Evolutionary conservation across 2,329 filamentous ascomycete genomes (phyloP), one percentile per base, ranked within the genome.

Genomic region (Scedosporium aurantiacum): DNA sequence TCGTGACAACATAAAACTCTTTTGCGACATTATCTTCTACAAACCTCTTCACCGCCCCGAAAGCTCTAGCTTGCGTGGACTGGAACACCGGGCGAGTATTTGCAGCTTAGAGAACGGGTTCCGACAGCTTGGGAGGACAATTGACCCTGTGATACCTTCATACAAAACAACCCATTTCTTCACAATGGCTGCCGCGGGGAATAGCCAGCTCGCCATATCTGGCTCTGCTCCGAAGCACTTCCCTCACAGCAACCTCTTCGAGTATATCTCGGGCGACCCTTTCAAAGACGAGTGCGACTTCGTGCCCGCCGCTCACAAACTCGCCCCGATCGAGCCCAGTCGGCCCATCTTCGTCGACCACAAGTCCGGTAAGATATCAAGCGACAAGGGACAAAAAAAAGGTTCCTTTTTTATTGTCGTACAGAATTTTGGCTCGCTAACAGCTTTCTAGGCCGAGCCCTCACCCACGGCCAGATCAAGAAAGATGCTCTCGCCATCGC

Each of bases 291-390:
- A 71, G 59, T 72, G 64, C 56, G 67, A 68, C 3, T 70, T 68
- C 60, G 65, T 68, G 0, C 69, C 72, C 10, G 57, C 66, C 1
- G 63, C 65, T 2, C 72, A 73, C 28, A 63, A 63, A 3, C 64
- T 77, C 4, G 66, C 70, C 2, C 67, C 60, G n/a, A 69, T 75
- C 47, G 68, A 70, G 23, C 68, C 69, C 0, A 66, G 68, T 27
- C 65, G 70, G 47, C 70, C 71, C 21, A 71, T 77, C 60, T 76
- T 76, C 62, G 68, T 77, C 23, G 75, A 77, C 63, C 70, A 76
- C 61, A 71, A 71, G 60, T 70, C 70, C 28, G 72, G 75, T 76
- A 65, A 64, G 72, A 63, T 10, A 16, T 27, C 25, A 43, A 45
- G 18, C 14, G 16, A 45, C 14, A 45, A 45, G 4, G 43, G 18